Evolutionary conservation across 129 eudicot genomes (phyloP).

Genomic region (Flaveria trinervia): DNA sequence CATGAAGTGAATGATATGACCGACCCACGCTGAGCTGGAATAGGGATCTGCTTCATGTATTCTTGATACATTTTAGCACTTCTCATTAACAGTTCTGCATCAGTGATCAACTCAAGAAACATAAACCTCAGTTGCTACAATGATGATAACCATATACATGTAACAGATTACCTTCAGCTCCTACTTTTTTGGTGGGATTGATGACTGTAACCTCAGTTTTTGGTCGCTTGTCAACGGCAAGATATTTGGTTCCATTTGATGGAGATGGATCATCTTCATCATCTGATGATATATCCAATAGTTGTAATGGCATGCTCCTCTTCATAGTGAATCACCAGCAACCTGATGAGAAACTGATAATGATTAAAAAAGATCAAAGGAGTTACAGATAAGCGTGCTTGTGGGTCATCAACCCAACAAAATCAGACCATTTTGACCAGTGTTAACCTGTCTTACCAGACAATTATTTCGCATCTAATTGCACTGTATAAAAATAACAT

Average conservation of each 20-base stretch:
- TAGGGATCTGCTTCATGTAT: constrained; percentile 63
- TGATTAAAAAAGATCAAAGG: neutral
- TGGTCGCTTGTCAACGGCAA: constrained; percentile 32
- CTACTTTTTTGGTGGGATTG: constrained; percentile 41
- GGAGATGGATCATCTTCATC: constrained; percentile 49
- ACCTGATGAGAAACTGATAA: constrained; percentile 16
- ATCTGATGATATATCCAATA: constrained; percentile 58
- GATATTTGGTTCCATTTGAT: constrained; percentile 45
- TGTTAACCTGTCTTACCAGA: neutral
- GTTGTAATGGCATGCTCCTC: constrained; percentile 36
- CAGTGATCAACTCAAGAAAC: neutral
- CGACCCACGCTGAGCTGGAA: constrained; percentile 59
- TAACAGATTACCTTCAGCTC: constrained; percentile 47
- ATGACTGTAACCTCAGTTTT: constrained; percentile 22
- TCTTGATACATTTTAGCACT: constrained; percentile 74
- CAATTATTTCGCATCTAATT: neutral
- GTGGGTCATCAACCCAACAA: neutral
- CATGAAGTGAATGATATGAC: constrained; percentile 67
- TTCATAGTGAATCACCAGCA: constrained; percentile 44
- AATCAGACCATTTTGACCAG: neutral
- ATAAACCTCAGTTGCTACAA: neutral
- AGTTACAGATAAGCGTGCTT: neutral
- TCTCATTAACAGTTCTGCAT: constrained; percentile 48
- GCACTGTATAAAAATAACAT: neutral
- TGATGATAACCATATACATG: neutral